Conservation (phyloP, 2,329 filamentous ascomycete species). For the Penicillium verrucosum region DNA sequence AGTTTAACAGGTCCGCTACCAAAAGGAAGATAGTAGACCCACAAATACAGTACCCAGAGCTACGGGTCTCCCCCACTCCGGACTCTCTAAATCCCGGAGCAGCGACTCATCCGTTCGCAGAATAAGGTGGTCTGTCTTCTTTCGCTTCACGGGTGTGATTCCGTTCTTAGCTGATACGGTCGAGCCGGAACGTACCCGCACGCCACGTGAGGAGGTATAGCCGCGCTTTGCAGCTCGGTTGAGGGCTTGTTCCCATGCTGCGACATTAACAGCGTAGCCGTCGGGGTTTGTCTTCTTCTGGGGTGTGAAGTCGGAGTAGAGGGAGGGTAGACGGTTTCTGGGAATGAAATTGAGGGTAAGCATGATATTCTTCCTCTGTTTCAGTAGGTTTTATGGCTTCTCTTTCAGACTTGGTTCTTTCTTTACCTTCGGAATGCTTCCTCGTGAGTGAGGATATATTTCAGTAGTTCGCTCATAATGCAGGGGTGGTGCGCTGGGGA, state of each 20-base stretch:
- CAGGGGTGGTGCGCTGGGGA: neutral
- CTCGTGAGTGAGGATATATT: conserved; percentile 62
- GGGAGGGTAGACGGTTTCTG: conserved; percentile 73
- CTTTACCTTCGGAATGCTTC: conserved; percentile 56
- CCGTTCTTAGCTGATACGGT: neutral
- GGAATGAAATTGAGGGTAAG: neutral
- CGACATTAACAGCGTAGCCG: conserved; percentile 75
- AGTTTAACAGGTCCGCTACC: neutral
- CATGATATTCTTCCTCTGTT: neutral
- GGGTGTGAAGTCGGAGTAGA: conserved; percentile 81
- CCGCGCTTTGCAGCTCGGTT: conserved; percentile 66
- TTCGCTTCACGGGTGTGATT: conserved; percentile 4
- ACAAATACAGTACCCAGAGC: conserved; percentile 73
- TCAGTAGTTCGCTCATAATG: conserved; percentile 59
- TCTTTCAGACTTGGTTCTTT: conserved; percentile 31
- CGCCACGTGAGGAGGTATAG: conserved; percentile 45
- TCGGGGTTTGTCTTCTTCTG: conserved; percentile 77
- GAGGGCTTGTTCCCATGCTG: conserved; percentile 74
- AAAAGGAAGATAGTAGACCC: conserved; percentile 19
- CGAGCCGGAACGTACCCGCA: conserved; percentile 21
- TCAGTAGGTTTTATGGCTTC: neutral
- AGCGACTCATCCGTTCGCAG: conserved; percentile 60
- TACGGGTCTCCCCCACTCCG: conserved; percentile 75
- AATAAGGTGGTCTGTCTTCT: conserved; percentile 48
- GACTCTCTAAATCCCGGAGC: conserved; percentile 66